phyloP scores from a whole-genome alignment of 164 flowering plant species.

The Cinnamomum micranthum region DNA sequence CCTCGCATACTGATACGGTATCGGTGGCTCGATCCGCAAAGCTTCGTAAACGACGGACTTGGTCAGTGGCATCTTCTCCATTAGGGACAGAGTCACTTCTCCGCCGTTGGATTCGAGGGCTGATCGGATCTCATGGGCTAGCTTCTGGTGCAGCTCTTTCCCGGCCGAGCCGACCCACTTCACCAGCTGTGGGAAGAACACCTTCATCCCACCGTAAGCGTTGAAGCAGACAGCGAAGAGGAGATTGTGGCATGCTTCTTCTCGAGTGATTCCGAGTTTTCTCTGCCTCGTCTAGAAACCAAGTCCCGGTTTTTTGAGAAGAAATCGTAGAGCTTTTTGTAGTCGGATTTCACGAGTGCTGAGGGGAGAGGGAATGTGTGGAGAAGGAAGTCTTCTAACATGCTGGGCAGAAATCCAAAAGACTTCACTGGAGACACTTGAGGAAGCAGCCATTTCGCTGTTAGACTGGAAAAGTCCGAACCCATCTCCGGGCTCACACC shows the following conservation, averaged over 20 bases:
- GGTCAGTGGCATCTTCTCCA: slow-evolving; percentile 39
- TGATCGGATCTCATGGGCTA: slow-evolving; percentile 38
- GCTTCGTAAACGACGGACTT: slow-evolving; percentile 23
- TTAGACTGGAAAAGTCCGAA: slow-evolving; percentile 13
- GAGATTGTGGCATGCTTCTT: slow-evolving; percentile 50
- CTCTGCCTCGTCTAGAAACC: slow-evolving; percentile 39
- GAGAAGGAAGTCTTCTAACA: slow-evolving; percentile 32
- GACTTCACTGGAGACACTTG: slow-evolving; percentile 35
- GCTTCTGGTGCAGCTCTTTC: slow-evolving; percentile 28
- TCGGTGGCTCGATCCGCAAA: slow-evolving; percentile 50
- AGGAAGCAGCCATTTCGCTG: slow-evolving; percentile 28
- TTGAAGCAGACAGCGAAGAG: slow-evolving; percentile 39
- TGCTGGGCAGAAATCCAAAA: slow-evolving; percentile 22
- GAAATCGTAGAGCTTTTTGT: slow-evolving; percentile 30
- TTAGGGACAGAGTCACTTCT: slow-evolving; percentile 27
- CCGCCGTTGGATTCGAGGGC: slow-evolving; percentile 27
- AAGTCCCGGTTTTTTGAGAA: slow-evolving; percentile 13
- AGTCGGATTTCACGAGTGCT: slow-evolving; percentile 25
- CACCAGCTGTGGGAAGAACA: slow-evolving; percentile 31
- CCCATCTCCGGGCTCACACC: slow-evolving; percentile 25
- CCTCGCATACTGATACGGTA: slow-evolving; percentile 45
- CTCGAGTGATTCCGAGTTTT: slow-evolving; percentile 31
- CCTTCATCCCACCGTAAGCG: slow-evolving; percentile 40
- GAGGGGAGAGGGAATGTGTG: slow-evolving; percentile 37
- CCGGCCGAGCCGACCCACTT: slow-evolving; percentile 42